These are phyloP conservation scores for Cyberlindnera sargentensis DNA, from an alignment of 805 yeast genomes.

Conservation along the genomic window DNA sequence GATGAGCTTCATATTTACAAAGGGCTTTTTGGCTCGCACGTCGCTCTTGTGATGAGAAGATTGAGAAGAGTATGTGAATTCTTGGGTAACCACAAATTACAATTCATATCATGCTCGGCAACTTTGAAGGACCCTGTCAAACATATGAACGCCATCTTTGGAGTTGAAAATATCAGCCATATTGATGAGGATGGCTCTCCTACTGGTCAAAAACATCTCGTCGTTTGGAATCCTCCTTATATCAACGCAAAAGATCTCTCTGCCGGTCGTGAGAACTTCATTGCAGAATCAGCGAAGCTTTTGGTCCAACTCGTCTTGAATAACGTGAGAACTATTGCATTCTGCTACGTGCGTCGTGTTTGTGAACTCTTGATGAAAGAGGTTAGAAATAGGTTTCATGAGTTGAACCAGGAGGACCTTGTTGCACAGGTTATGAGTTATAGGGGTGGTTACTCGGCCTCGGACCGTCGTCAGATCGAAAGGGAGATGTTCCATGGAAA, in stretches of 20 bases:
- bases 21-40: constrained; percentile 92
- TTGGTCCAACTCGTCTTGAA: constrained; percentile 56
- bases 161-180: constrained; percentile 51
- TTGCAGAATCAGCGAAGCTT: constrained; percentile 69
- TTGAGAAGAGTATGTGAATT: constrained; percentile 55
- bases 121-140: constrained; percentile 68
- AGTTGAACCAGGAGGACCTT: constrained; percentile 37
- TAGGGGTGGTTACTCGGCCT: constrained; percentile 88
- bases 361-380: constrained; percentile 88
- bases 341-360: constrained; percentile 78
- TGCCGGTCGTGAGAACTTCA: constrained; percentile 60
- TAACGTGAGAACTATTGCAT: constrained; percentile 77
- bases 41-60: constrained; percentile 76
- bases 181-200: constrained; percentile 86
- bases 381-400: constrained; percentile 49
- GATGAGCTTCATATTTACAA: constrained; percentile 83
- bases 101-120: constrained; percentile 89
- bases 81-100: constrained; percentile 45
- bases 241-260: constrained; percentile 50
- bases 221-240: constrained; percentile 83
- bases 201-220: constrained; percentile 62
- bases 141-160: constrained; percentile 73
- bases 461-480: constrained; percentile 84
- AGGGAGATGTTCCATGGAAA: constrained; percentile 84
- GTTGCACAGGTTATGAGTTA: constrained; percentile 78